A percentile compares a stretch with the other conserved stretches of the same genome.
phyloP scores from a whole-genome alignment of 345 rosid genomes.

The Excoecaria cochinchinensis region DNA sequence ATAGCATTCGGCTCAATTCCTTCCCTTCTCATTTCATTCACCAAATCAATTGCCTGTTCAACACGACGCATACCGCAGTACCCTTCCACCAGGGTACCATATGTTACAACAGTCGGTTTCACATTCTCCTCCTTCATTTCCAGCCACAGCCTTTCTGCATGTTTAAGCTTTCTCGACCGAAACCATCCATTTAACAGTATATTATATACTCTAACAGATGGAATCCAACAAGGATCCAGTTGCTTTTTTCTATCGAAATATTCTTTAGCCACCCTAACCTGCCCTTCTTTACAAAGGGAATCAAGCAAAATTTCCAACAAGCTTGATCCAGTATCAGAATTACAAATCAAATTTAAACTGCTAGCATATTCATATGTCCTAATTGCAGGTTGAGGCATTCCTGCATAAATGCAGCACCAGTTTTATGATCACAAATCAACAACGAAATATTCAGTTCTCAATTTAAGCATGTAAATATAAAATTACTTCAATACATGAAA shows the following conservation, averaged over 20 bases:
- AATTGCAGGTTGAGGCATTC: conserved; percentile 63
- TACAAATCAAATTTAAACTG: conserved; percentile 33
- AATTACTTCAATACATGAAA: not conserved
- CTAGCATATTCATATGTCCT: conserved; percentile 61
- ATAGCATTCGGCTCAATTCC: conserved; percentile 57
- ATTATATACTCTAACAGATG: conserved; percentile 60
- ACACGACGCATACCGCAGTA: conserved; percentile 65
- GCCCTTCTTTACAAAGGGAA: conserved; percentile 78
- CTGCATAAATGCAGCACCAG: conserved; percentile 34
- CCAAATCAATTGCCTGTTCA: conserved; percentile 61
- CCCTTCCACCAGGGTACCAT: conserved; percentile 83
- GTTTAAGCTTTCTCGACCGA: conserved; percentile 56
- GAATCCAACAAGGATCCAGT: conserved; percentile 45
- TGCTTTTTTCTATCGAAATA: conserved; percentile 41
- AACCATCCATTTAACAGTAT: conserved; percentile 86
- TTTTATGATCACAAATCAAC: not conserved
- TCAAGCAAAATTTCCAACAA: conserved; percentile 77
- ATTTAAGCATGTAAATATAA: not conserved
- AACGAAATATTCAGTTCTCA: not conserved
- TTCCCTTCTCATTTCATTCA: conserved; percentile 62
- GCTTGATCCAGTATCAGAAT: conserved; percentile 33
- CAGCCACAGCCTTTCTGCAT: conserved; percentile 70
- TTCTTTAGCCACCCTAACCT: conserved; percentile 53
- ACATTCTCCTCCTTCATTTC: conserved; percentile 59
- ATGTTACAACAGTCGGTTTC: conserved; percentile 61